Evolutionary conservation across 2,329 filamentous ascomycete species (phyloP).

Genomic region (Trichoderma sp.): DNA sequence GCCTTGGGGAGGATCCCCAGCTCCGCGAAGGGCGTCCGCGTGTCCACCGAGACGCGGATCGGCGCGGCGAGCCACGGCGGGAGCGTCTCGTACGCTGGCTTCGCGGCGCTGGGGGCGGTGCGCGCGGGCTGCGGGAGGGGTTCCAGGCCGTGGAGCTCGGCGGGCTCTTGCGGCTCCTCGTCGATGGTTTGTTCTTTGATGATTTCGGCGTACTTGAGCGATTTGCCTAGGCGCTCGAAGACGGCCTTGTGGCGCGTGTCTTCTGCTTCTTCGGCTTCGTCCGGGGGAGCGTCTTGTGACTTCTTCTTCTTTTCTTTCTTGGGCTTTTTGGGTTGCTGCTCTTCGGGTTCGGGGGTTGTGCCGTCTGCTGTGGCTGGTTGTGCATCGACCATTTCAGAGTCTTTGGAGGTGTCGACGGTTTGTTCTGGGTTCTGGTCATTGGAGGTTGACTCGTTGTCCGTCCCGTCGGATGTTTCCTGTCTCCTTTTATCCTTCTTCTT

Average conservation of each 20-base stretch:
- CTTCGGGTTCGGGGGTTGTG: constrained; percentile 11
- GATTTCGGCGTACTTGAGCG: constrained; percentile 52
- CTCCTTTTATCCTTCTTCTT: constrained; percentile 29
- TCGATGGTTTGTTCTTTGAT: constrained; percentile 41
- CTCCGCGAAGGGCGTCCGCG: constrained; percentile 61
- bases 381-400: constrained; percentile 27
- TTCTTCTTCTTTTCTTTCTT: constrained; percentile 39
- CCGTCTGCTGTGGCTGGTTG: neutral
- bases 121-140: constrained; percentile 79
- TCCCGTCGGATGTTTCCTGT: constrained; percentile 18
- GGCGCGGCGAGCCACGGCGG: constrained; percentile 81
- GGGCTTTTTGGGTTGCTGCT: constrained; percentile 29
- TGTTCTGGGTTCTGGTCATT: constrained; percentile 9
- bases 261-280: constrained; percentile 36
- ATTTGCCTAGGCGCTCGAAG: constrained; percentile 59
- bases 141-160: constrained; percentile 66
- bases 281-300: constrained; percentile 29
- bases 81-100: constrained; percentile 73
- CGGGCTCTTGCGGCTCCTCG: constrained; percentile 43
- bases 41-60: constrained; percentile 64
- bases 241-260: constrained; percentile 52
- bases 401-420: neutral
- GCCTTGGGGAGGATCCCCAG: constrained; percentile 65
- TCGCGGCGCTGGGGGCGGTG: constrained; percentile 57
- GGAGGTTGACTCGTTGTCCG: constrained; percentile 30